Base-by-base conservation (phyloP, 1,284 basidiomycete species). In the Rhodotorula sp. region DNA sequence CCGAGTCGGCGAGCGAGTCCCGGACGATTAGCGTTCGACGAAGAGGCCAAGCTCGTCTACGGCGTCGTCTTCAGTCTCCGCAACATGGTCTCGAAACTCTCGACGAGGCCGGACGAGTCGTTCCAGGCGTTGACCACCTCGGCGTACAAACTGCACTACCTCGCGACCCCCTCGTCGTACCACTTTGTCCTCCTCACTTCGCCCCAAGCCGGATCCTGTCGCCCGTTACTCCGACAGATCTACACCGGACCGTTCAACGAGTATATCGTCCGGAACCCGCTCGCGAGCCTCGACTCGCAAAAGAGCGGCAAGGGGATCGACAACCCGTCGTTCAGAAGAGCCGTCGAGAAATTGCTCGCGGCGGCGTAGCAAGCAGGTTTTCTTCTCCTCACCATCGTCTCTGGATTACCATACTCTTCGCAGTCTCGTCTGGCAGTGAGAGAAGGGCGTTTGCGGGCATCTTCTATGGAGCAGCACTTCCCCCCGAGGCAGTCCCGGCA, bases 21-120 rank as follows among this genome's bases (percentile, higher is more conserved):
- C 66, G 56, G 67, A 63, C n/a, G 85, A 85, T 18, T 97, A 33
- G 85, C 95, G 7, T 97, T 99, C 75, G 95, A 99, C 79, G 95
- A 99, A 81, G 95, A 99, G 81, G 89, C 91, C 3, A 99, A 99
- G 81, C 86, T 99, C 65, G 94, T 99, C 0, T 99, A 98, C 79
- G 96, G 96, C 70, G 91, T 99, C 57, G 86, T 99, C 26, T 84
- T 97, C 65, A 95, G 93, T 12, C 80, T 99, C 74, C 83, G 93
- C 66, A 95, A 94, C 80, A 95, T 99, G 92, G 85, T 95, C 79
- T 95, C 90, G 83, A 98, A 96, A 82, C 81, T 99, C 33, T 69
- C 64, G 58, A 53, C 67, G 62, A 93, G 92, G 79, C 90, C 93
- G 77, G 94, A 96, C 81, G 74, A 75, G 58, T 87, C 88, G 68